These are phyloP conservation scores for Diaporthe ampelina DNA, from an alignment of 2,329 filamentous ascomycete species.

Conservation along the genomic window DNA sequence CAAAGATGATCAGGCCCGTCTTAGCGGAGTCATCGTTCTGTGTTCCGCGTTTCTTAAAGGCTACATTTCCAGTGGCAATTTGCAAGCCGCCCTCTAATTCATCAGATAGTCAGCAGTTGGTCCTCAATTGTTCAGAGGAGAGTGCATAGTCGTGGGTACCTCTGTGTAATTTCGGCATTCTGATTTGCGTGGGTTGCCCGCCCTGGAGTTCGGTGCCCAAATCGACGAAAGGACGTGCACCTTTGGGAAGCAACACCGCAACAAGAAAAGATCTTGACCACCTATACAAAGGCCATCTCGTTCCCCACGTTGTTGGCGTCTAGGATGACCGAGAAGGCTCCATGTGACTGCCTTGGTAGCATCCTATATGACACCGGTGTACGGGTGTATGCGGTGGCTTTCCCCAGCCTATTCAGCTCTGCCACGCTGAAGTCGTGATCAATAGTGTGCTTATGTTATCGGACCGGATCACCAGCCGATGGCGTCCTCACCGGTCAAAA, in stretches of 20 bases:
- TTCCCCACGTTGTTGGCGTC: background rate
- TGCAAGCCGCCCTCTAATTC: background rate
- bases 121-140: background rate
- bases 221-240: background rate
- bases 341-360: background rate
- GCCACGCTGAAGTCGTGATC: background rate
- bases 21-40: background rate
- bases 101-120: background rate
- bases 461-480: background rate
- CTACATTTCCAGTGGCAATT: background rate
- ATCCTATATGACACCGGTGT: background rate
- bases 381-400: conserved; percentile 3
- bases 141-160: background rate
- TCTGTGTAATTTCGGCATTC: background rate
- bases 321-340: background rate
- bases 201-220: background rate
- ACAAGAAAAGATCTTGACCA: background rate
- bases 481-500: background rate
- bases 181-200: background rate
- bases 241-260: background rate
- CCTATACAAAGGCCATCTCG: background rate
- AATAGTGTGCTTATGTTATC: background rate
- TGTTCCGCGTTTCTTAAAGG: background rate
- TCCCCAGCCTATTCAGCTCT: background rate
- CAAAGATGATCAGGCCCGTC: background rate